These are phyloP conservation scores for Hypoxylon sp. DNA, from an alignment of 2,329 filamentous ascomycete genomes.

Conservation along the genomic window DNA sequence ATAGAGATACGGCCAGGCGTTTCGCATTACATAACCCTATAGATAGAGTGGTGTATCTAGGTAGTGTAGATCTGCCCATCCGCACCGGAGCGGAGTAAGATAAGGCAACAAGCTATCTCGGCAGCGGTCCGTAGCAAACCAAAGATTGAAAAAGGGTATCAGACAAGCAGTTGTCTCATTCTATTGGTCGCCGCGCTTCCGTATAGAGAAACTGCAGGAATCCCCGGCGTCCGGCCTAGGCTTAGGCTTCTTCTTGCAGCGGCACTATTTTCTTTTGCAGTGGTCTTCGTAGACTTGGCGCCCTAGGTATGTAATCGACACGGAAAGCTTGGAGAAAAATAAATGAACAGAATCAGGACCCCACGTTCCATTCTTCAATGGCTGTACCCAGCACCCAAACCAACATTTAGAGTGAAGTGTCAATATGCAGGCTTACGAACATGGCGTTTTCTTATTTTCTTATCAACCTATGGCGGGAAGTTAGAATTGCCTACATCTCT, in stretches of 20 bases:
- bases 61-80: slow-evolving; percentile 2
- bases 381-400: neutral
- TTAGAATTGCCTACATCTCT: slow-evolving; percentile 5
- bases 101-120: slow-evolving; percentile 19
- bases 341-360: slow-evolving; percentile 12
- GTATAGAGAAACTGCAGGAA: slow-evolving; percentile 13
- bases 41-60: slow-evolving; percentile 2
- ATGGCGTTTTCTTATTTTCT: slow-evolving; percentile 24
- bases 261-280: slow-evolving; percentile 1
- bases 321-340: slow-evolving; percentile 14
- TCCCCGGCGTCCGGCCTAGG: slow-evolving; percentile 10
- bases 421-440: slow-evolving; percentile 24
- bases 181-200: slow-evolving; percentile 21
- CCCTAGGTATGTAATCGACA: slow-evolving; percentile 7
- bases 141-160: slow-evolving; percentile 23
- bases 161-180: neutral
- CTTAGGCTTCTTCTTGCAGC: slow-evolving; percentile 2
- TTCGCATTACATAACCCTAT: slow-evolving; percentile 13
- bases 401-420: slow-evolving; percentile 15
- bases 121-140: slow-evolving; percentile 26
- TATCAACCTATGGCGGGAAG: slow-evolving; percentile 24
- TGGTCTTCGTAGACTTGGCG: neutral
- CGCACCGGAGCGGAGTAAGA: slow-evolving; percentile 36
- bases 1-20: neutral
- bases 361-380: slow-evolving; percentile 27